phyloP scores from a whole-genome alignment of 176 grass and related monocot species.

The Oryza glaberrima region DNA sequence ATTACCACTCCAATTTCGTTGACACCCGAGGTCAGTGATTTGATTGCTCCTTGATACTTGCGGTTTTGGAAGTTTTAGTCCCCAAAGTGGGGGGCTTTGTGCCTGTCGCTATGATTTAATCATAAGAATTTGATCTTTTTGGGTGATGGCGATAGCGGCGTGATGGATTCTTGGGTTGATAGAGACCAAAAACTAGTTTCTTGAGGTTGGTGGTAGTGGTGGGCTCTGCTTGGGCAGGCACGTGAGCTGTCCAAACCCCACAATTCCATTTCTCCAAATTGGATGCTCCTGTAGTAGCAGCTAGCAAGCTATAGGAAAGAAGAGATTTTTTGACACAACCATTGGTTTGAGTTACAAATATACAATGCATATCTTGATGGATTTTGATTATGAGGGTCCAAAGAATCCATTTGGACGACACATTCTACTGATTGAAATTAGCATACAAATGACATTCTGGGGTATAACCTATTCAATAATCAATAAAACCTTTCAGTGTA shows the following conservation, averaged over 20 bases:
- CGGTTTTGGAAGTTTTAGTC: constrained; percentile 39
- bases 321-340: constrained; percentile 16
- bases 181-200: constrained; percentile 42
- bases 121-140: constrained; percentile 15
- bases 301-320: constrained; percentile 9
- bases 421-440: not conserved
- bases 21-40: constrained; percentile 78
- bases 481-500: not conserved
- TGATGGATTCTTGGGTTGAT: constrained; percentile 49
- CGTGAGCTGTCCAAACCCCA: constrained; percentile 36
- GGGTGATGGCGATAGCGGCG: constrained; percentile 34
- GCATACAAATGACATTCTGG: not conserved
- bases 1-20: constrained; percentile 97
- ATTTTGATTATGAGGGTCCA: not conserved
- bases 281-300: constrained; percentile 27
- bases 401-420: not conserved
- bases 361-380: not conserved
- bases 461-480: constrained; percentile 9
- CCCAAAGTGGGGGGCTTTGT: constrained; percentile 6
- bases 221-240: constrained; percentile 30
- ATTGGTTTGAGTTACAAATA: constrained; percentile 18
- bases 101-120: constrained; percentile 7
- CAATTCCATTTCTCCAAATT: constrained; percentile 19
- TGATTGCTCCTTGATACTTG: constrained; percentile 30
- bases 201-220: constrained; percentile 31